Evolutionary conservation across 257 asterid species (phyloP).

Genomic region (Nicotiana tomentosiformis): DNA sequence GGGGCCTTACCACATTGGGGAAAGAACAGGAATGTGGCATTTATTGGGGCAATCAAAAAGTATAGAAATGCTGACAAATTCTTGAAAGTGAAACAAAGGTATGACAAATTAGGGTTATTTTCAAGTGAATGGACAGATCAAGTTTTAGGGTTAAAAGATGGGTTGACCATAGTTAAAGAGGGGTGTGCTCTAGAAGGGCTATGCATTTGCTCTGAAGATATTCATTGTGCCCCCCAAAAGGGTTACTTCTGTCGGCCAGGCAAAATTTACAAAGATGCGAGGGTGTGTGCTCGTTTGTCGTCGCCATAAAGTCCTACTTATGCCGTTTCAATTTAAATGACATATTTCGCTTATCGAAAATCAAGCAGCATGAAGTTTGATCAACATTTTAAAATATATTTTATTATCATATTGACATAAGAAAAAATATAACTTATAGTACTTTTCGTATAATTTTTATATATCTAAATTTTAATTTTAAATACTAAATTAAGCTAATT

Average conservation of each 20-base stretch:
- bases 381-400: no score
- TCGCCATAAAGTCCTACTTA: no score
- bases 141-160: slow-evolving; percentile 19
- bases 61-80: slow-evolving; percentile 16
- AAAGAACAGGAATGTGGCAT: slow-evolving; percentile 23
- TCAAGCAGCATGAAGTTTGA: no score
- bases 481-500: no score
- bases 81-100: slow-evolving; percentile 16
- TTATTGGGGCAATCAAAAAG: slow-evolving; percentile 17
- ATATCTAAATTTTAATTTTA: no score
- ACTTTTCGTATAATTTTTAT: no score
- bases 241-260: slow-evolving; percentile 24
- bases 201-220: slow-evolving; percentile 24
- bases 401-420: no score
- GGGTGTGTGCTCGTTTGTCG: slow-evolving; percentile 16
- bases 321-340: no score
- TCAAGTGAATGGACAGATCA: slow-evolving; percentile 28
- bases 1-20: slow-evolving; percentile 32
- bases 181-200: slow-evolving; percentile 28
- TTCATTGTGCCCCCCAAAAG: slow-evolving; percentile 23
- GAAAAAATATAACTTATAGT: no score
- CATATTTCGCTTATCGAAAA: no score
- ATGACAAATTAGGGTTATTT: slow-evolving; percentile 18
- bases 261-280: slow-evolving; percentile 20
- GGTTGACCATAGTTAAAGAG: slow-evolving; percentile 5